A percentile compares a stretch with the other conserved stretches of the same genome.
Evolutionary conservation across 139 green algal genomes (phyloP).

Genomic region (Pycnococcus provasolii): DNA sequence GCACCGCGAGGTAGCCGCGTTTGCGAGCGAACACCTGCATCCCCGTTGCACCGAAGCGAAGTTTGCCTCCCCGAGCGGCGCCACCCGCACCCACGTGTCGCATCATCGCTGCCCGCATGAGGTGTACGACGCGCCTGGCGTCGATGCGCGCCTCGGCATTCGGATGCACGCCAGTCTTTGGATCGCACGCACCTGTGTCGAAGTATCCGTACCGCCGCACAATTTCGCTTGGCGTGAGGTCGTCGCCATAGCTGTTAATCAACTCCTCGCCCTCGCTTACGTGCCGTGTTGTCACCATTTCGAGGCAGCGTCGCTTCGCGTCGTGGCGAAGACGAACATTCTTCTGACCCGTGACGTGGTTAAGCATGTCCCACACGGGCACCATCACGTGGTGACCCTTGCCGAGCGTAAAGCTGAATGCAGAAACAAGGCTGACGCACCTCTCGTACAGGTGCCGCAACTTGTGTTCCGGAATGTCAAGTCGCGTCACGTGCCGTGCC

Average conservation of each 20-base stretch:
- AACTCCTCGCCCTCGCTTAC: slow-evolving; percentile 49
- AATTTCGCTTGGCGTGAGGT: slow-evolving; percentile 47
- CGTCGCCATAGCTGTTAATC: slow-evolving; percentile 51
- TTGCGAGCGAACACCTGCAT: too few species aligned
- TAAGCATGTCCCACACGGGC: slow-evolving; percentile 53
- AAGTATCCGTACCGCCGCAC: slow-evolving; percentile 37
- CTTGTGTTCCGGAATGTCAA: too few species aligned
- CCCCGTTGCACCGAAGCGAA: too few species aligned
- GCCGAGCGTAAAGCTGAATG: slow-evolving; percentile 56
- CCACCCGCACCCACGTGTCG: too few species aligned
- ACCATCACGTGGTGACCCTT: slow-evolving; percentile 52
- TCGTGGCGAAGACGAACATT: slow-evolving; percentile 47
- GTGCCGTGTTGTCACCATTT: slow-evolving; percentile 52
- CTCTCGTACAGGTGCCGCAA: too few species aligned
- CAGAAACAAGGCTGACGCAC: slow-evolving; percentile 29
- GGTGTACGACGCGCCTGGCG: too few species aligned
- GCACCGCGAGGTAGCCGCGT: too few species aligned
- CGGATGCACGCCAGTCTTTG: too few species aligned
- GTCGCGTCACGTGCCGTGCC: too few species aligned
- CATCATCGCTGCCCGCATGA: too few species aligned
- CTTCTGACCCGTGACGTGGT: slow-evolving; percentile 48
- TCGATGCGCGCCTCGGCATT: too few species aligned
- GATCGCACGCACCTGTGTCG: not conserved
- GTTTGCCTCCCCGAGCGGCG: too few species aligned
- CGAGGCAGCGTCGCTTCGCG: slow-evolving; percentile 24